phyloP scores from a whole-genome alignment of 2,329 filamentous ascomycete species.

The Diaporthe sp. region DNA sequence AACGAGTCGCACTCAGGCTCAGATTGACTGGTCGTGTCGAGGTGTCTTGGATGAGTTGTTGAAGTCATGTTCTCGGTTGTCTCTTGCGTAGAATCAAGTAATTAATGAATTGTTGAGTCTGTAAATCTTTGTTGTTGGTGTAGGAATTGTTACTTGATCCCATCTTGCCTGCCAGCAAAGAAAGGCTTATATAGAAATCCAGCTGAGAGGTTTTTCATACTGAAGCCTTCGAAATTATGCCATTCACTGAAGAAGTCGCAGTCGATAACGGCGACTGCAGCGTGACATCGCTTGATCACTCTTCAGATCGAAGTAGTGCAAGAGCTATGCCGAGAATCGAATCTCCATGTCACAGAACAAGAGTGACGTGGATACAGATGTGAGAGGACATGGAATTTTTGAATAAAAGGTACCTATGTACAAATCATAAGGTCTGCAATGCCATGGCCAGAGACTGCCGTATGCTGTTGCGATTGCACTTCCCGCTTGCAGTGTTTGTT shows the following conservation, averaged over 20 bases:
- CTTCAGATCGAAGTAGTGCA: not conserved
- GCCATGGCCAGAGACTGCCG: not conserved
- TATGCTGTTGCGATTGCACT: no score
- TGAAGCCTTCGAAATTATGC: not conserved
- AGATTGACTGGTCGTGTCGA: not conserved
- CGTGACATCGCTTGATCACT: not conserved
- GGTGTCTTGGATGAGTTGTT: not conserved
- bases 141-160: not conserved
- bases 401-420: not conserved
- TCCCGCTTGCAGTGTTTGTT: no score
- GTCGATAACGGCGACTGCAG: fast-evolving
- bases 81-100: no score
- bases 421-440: not conserved
- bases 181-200: not conserved
- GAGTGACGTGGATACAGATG: not conserved
- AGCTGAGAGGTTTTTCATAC: not conserved
- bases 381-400: not conserved
- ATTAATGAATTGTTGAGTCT: not conserved
- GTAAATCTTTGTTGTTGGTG: not conserved
- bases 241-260: not conserved
- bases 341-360: not conserved
- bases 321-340: not conserved
- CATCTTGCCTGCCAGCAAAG: not conserved
- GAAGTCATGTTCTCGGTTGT: not conserved
- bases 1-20: not conserved